phyloP scores from a whole-genome alignment of 805 yeast genomes.

The Nakazawaea molendinolei region DNA sequence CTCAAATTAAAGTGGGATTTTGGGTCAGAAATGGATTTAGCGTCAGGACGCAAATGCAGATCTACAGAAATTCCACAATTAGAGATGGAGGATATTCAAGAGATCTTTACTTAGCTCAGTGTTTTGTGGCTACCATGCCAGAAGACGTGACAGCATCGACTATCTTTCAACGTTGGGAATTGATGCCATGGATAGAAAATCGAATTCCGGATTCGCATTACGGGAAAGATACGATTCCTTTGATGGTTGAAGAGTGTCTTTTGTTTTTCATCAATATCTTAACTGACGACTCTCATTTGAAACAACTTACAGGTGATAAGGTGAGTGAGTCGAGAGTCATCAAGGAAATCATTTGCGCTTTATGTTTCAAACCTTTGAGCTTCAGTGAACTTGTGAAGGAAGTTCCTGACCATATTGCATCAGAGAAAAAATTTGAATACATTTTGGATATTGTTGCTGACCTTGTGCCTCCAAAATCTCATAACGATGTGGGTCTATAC shows the following conservation, averaged over 20 bases:
- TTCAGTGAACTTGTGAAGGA: conserved; percentile 63
- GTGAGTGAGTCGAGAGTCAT: conserved; percentile 44
- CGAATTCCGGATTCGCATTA: conserved; percentile 29
- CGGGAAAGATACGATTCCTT: conserved; percentile 43
- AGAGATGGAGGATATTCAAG: conserved; percentile 79
- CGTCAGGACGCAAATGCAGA: conserved; percentile 68
- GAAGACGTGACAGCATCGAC: conserved; percentile 53
- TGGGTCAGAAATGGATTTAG: conserved; percentile 95
- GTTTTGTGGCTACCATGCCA: conserved; percentile 41
- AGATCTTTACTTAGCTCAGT: conserved; percentile 70
- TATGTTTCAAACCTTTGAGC: conserved; percentile 69
- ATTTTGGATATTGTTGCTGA: conserved; percentile 51
- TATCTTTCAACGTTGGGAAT: conserved; percentile 63
- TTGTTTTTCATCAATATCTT: conserved; percentile 60
- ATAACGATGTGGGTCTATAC: conserved; percentile 57
- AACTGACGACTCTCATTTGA: conserved; percentile 58
- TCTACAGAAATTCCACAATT: conserved; percentile 71
- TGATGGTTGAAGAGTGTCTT: conserved; percentile 76
- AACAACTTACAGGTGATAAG: conserved; percentile 39
- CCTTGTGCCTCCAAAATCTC: conserved; percentile 53
- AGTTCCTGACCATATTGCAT: conserved; percentile 69
- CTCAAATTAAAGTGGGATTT: conserved; percentile 82
- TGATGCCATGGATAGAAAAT: conserved; percentile 46
- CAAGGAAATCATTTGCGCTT: conserved; percentile 72
- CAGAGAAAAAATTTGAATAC: conserved; percentile 69